phyloP scores from a whole-genome alignment of 139 green algal genomes.

The Yamagishiella unicocca region DNA sequence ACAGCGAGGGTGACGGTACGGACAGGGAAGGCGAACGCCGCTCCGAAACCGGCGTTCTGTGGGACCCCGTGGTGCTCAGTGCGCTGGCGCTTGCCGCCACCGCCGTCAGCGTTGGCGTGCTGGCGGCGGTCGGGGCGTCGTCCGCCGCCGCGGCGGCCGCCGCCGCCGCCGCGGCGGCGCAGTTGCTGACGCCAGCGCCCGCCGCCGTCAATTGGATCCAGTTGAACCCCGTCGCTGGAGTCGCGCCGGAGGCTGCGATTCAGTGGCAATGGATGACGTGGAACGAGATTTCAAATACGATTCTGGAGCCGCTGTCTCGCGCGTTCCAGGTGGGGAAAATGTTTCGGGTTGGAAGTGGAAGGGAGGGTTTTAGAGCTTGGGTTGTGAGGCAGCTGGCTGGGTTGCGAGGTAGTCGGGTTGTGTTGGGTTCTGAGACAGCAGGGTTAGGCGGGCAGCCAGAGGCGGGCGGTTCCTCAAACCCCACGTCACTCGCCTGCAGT shows the following conservation, averaged over 20 bases:
- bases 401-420: too few species aligned
- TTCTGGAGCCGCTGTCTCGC: slow-evolving; percentile 32
- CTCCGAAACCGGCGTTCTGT: background rate
- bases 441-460: too few species aligned
- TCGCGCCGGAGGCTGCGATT: background rate
- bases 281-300: background rate
- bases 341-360: background rate
- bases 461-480: too few species aligned
- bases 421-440: too few species aligned
- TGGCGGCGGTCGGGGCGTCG: background rate
- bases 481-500: too few species aligned
- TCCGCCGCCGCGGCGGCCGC: background rate
- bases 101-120: background rate
- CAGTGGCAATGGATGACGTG: slow-evolving; percentile 15
- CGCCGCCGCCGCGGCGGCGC: background rate
- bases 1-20: background rate
- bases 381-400: too few species aligned
- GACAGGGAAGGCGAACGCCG: background rate
- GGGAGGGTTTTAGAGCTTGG: background rate
- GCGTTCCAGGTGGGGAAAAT: slow-evolving; percentile 30
- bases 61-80: background rate
- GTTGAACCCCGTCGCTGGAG: slow-evolving; percentile 3
- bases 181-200: background rate
- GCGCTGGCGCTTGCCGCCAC: background rate
- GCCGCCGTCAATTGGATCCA: slow-evolving; percentile 15